Conservation (phyloP, 306 rosid species). For the Morella rubra region DNA sequence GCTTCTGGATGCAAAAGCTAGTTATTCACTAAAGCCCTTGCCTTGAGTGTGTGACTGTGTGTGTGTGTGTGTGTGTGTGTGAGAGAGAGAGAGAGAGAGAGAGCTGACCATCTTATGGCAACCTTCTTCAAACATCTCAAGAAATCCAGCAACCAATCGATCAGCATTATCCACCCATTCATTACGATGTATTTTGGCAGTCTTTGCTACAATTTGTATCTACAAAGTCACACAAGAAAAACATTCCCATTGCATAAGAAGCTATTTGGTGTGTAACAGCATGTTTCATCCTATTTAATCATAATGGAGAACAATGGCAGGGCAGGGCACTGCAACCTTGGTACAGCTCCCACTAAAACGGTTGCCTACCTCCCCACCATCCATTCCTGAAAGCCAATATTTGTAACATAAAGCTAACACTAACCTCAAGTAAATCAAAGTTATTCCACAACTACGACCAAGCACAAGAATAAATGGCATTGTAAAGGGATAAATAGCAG, state of each 20-base stretch:
- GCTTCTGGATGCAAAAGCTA: neutral
- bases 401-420: neutral
- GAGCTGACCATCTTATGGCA: constrained; percentile 93
- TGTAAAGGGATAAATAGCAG: neutral
- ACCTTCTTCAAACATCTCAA: constrained; percentile 99
- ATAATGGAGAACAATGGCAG: neutral
- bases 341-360: neutral
- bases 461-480: neutral
- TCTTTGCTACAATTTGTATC: constrained; percentile 82
- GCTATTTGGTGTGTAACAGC: neutral
- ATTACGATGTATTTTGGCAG: constrained; percentile 71
- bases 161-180: constrained; percentile 99
- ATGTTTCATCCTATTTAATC: neutral
- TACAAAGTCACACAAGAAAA: constrained; percentile 36
- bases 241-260: constrained; percentile 21
- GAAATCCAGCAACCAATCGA: constrained; percentile 97
- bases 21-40: neutral
- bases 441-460: neutral
- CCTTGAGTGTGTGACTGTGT: neutral
- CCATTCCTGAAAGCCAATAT: no score
- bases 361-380: no score
- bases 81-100: neutral
- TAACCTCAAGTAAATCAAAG: neutral
- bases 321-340: neutral
- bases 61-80: no score